Conservation (phyloP, 805 yeast genomes). For the Ogataea glucozyma region DNA sequence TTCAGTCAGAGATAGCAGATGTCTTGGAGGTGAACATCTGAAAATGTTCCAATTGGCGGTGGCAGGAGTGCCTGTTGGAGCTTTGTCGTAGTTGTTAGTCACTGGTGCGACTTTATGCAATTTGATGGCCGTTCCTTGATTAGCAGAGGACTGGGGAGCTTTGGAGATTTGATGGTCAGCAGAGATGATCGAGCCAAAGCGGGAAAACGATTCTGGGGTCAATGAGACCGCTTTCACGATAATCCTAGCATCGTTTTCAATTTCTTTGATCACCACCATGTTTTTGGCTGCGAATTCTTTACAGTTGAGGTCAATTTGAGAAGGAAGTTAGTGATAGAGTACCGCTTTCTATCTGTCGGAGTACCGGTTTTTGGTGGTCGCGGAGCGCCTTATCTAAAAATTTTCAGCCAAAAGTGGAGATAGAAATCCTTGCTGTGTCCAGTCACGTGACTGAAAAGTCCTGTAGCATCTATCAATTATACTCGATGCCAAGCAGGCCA, state of each 20-base stretch:
- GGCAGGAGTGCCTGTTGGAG: constrained; percentile 49
- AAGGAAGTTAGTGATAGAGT: too few relatives aligned
- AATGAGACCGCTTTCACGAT: constrained; percentile 52
- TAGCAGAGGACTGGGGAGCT: constrained; percentile 56
- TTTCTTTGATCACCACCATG: constrained; percentile 46
- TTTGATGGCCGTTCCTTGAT: constrained; percentile 92
- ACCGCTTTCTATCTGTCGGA: too few relatives aligned
- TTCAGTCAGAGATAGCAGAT: constrained; percentile 41
- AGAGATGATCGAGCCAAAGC: constrained; percentile 76
- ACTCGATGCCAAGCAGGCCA: too few relatives aligned
- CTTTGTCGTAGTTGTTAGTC: constrained; percentile 46
- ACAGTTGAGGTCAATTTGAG: too few relatives aligned
- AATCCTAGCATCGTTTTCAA: constrained; percentile 22
- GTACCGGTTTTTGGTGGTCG: too few relatives aligned
- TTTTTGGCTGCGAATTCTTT: too few relatives aligned
- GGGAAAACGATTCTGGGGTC: constrained; percentile 65
- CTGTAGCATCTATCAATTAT: not conserved
- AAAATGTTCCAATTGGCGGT: constrained; percentile 81
- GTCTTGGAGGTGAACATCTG: constrained; percentile 76
- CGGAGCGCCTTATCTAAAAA: constrained; percentile 7
- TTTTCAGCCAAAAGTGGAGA: not conserved
- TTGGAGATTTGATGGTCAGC: constrained; percentile 68
- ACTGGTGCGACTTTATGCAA: constrained; percentile 72
- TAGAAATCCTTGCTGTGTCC: too few relatives aligned
- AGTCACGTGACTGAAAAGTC: not conserved